Base-by-base conservation (phyloP, 164 flowering plant genomes). In the Kalanchoe fedtschenkoi region DNA sequence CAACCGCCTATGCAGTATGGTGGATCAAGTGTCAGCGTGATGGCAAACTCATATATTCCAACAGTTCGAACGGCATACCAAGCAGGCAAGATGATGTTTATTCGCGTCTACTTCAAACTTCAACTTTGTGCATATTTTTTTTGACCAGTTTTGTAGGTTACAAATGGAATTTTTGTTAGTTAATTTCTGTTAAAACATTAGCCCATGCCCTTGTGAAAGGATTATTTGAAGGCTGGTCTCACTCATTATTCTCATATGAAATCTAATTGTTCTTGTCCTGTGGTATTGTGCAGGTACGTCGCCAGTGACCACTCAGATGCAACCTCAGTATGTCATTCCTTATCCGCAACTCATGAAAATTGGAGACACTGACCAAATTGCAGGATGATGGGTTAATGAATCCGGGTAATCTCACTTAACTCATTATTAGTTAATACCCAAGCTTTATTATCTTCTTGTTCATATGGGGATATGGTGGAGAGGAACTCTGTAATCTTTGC, bases 41-140 rank as follows among this genome's bases (percentile, higher is more conserved):
- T n/a, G n/a, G n/a, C n/a, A n/a, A n/a, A 88, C 64, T 71, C 98
- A 26, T 75, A 90, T 63, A 33, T 85, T 66, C 81, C 90, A 14
- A 69, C 90, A 34, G 68, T 83, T 75, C 97, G 81, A 65, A 74
- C 85, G 62, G 80, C 95, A 62, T 90, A 83, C 75, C 88, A 83
- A 62, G 46, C 87, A 69, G 97, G 99, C 75, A 78, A 69, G 26
- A 34, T 43, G 19, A 35, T n/a, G n/a, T 47, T 46, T n/a, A 41
- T 59, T 10, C 24, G 16, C 15, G 38, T 22, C 21, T 37, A 9
- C 39, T 37, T 37, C 39, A 9, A 37, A 37, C 39, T 29, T 47
- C 54, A 47, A 47, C 26, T 5, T 47, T 47, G 11, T 47, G 54
- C 29, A 22, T 22, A 47, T 47, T 11, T 21, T 21, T 21, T 47